Percentiles rank a stretch among this genome's conserved stretches.
Conservation (phyloP, 139 green algal genomes). For the Chlorella sp. region DNA sequence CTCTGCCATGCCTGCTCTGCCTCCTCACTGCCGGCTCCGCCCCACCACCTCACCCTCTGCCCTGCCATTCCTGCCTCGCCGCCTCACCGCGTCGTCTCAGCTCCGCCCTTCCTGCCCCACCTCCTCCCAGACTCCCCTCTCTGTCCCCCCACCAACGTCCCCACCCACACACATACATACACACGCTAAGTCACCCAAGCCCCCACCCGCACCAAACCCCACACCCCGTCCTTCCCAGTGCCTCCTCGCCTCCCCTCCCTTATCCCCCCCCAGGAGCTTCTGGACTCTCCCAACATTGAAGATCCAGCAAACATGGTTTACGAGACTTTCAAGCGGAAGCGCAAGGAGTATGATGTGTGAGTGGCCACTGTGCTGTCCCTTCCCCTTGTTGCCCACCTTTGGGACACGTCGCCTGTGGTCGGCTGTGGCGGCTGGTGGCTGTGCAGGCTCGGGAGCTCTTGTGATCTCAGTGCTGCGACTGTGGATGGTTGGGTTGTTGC, state of each 20-base stretch:
- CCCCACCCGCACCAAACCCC: too few relatives aligned
- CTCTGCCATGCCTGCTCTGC: neutral
- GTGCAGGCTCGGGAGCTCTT: neutral
- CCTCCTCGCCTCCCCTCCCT: neutral
- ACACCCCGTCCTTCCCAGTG: neutral
- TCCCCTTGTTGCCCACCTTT: neutral
- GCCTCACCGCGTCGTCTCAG: too few relatives aligned
- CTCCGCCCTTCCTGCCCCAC: too few relatives aligned
- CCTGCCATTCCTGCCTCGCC: too few relatives aligned
- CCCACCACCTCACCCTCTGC: too few relatives aligned
- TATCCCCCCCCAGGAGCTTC: constrained; percentile 42
- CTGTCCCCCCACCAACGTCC: too few relatives aligned
- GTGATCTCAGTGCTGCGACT: neutral
- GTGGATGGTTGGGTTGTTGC: neutral
- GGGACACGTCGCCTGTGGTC: neutral
- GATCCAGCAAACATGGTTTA: constrained; percentile 28
- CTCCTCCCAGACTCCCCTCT: too few relatives aligned
- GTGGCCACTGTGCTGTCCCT: neutral
- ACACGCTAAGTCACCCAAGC: too few relatives aligned
- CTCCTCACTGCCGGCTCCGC: neutral
- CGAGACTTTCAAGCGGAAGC: neutral
- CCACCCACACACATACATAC: too few relatives aligned
- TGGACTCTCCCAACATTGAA: constrained; percentile 48
- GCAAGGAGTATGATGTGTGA: neutral
- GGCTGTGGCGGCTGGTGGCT: neutral